Base-by-base conservation (phyloP, 495 filamentous ascomycete species). In the Tuber aestivum region DNA sequence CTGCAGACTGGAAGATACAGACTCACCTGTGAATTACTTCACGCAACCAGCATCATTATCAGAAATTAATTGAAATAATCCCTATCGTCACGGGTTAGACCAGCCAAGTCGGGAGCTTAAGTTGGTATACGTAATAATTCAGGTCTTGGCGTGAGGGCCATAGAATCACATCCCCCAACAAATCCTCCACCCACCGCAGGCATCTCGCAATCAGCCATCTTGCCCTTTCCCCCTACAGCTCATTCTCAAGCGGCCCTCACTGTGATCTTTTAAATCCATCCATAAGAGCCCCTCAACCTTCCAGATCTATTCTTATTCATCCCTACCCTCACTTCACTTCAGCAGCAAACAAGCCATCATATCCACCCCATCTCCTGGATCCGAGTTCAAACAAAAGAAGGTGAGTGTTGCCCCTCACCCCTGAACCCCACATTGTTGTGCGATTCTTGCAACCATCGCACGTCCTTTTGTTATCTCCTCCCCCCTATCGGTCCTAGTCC, bases 191-290 rank as follows among this genome's bases (percentile, higher is more conserved):
- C 56, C 35, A 40, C 38, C 38, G 7, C 7, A 65, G 27, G 56
- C 56, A 18, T 65, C 56, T 14, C n/a, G 56, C 56, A 16, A 65
- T 65, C 56, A 32, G 4, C 72, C 72, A 73, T 56, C 72, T n/a
- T 20, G n/a, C 23, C 72, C n/a, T 72, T 3, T 74, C 44, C 74
- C 74, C 71, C 41, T 48, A 73, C 32, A 41, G 50, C 70, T 78
- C 72, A 74, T 50, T 72, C 74, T 50, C 42, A 42, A n/a, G 68
- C 35, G 35, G 44, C 45, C 20, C n/a, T 32, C 65, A 70, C 80
- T 12, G 70, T 50, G 41, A 12, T 40, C 41, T 20, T 71, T 20
- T 40, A 80, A 42, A 71, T 27, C 32, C 9, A 40, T 40, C 70
- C 21, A 40, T 40, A 40, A 21, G 70, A 20, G 27, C 6, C 50